phyloP scores from a whole-genome alignment of 208 protist genomes.

The Phytomonas francai region DNA sequence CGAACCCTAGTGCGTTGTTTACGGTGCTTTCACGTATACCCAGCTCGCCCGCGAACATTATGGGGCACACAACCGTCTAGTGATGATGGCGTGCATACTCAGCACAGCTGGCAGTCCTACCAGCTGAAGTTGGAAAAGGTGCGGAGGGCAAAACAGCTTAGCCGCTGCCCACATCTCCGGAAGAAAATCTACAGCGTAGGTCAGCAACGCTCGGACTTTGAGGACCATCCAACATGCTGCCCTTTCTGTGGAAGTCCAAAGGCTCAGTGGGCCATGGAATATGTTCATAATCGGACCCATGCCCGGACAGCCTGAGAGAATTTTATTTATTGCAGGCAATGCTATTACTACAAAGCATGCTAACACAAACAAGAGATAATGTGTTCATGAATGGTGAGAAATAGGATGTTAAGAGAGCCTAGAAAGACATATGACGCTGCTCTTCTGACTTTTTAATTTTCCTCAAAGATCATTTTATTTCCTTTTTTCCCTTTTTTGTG shows the following conservation, averaged over 20 bases:
- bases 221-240: slow-evolving; percentile 35
- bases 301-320: slow-evolving; percentile 12
- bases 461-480: slow-evolving; percentile 10
- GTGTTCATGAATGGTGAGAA: background rate
- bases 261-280: slow-evolving; percentile 83
- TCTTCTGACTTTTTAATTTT: slow-evolving; percentile 1
- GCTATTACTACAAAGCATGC: background rate
- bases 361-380: background rate
- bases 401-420: slow-evolving; percentile 1
- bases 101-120: slow-evolving; percentile 56
- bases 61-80: slow-evolving; percentile 22
- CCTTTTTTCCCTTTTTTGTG: slow-evolving; percentile 5
- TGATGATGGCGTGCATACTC: slow-evolving; percentile 19
- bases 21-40: slow-evolving; percentile 76
- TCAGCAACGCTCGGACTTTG: slow-evolving; percentile 14
- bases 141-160: slow-evolving; percentile 9
- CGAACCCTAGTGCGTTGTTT: slow-evolving; percentile 64
- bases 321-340: background rate
- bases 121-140: slow-evolving; percentile 33
- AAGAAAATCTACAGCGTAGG: slow-evolving; percentile 44
- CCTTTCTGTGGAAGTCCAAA: slow-evolving; percentile 51
- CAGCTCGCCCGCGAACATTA: slow-evolving; percentile 50
- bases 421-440: slow-evolving; percentile 2
- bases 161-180: slow-evolving; percentile 25
- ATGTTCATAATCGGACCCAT: slow-evolving; percentile 73